A percentile compares a stretch with the other conserved stretches of the same genome.
These are phyloP conservation scores for Fusarium pilosicola DNA, from an alignment of 2,329 filamentous ascomycete species.

Conservation along the genomic window DNA sequence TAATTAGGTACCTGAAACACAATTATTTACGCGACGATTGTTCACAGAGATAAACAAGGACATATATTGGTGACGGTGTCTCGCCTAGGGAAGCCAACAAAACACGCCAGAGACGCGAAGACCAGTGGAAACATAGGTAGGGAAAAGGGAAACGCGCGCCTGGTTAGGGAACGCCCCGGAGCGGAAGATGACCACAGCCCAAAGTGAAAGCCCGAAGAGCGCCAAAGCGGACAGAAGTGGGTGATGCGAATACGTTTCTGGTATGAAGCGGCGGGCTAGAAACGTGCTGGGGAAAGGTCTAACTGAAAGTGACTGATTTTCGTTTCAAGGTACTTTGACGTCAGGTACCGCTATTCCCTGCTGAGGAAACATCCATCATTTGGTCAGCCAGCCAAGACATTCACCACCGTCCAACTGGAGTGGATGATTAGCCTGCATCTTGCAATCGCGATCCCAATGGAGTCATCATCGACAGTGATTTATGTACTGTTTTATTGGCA, in stretches of 20 bases:
- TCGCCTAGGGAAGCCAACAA: background rate
- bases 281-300: slow-evolving; percentile 37
- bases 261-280: slow-evolving; percentile 38
- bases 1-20: background rate
- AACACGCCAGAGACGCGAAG: slow-evolving; percentile 21
- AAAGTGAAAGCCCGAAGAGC: slow-evolving; percentile 38
- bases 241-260: slow-evolving; percentile 43
- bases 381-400: slow-evolving; percentile 22
- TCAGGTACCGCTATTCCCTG: slow-evolving; percentile 23
- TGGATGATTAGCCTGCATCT: slow-evolving; percentile 17
- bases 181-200: slow-evolving; percentile 23
- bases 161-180: slow-evolving; percentile 31
- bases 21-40: background rate
- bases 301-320: slow-evolving; percentile 35
- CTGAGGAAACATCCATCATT: slow-evolving; percentile 22
- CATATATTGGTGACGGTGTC: slow-evolving; percentile 1
- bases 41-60: slow-evolving; percentile 4
- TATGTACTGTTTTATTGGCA: slow-evolving; percentile 16
- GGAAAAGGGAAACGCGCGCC: slow-evolving; percentile 34
- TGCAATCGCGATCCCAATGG: slow-evolving; percentile 26
- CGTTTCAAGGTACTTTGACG: slow-evolving; percentile 35
- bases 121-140: slow-evolving; percentile 20
- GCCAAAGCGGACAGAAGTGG: slow-evolving; percentile 42
- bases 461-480: slow-evolving; percentile 17
- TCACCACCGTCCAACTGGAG: slow-evolving; percentile 3